Conservation (phyloP, 352 stramenopile species). For the Peronospora destructor region DNA sequence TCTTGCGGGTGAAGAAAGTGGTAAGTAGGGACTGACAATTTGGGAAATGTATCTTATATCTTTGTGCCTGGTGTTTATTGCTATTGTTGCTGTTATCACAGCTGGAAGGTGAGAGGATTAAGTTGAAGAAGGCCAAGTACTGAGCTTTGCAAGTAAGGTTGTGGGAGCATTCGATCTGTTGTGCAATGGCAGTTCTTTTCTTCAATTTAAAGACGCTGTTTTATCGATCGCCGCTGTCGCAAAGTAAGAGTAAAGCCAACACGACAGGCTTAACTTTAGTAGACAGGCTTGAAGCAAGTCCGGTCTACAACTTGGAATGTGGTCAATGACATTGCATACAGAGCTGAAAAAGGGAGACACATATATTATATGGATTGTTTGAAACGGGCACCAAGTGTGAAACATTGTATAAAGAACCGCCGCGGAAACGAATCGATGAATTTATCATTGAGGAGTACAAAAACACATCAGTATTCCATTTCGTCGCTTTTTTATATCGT, state of each 20-base stretch:
- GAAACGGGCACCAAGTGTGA: too few species aligned
- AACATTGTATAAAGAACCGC: too few species aligned
- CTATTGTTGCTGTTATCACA: constrained; percentile 13
- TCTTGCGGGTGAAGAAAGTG: constrained; percentile 83
- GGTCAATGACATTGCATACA: too few species aligned
- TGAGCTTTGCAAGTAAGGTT: constrained; percentile 9
- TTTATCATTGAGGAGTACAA: too few species aligned
- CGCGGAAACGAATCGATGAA: too few species aligned
- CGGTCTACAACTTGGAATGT: constrained; percentile 7
- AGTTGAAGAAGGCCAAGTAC: constrained; percentile 59
- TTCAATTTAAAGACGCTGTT: constrained; percentile 21
- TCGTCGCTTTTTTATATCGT: too few species aligned
- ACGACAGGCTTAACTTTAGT: constrained; percentile 5
- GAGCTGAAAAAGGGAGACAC: too few species aligned
- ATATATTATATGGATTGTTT: too few species aligned
- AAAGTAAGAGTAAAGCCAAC: constrained; percentile 6
- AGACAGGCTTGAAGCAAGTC: constrained; percentile 14
- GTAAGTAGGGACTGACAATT: constrained; percentile 27
- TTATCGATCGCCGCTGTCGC: constrained; percentile 12
- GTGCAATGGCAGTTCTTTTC: constrained; percentile 21
- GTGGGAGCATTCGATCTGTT: constrained; percentile 4
- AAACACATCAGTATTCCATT: too few species aligned
- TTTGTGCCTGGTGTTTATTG: background rate
- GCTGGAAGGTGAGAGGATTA: constrained; percentile 71
- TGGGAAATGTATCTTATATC: background rate